Conservation (phyloP, 768 basidiomycete genomes). For the Lentinula sp. region DNA sequence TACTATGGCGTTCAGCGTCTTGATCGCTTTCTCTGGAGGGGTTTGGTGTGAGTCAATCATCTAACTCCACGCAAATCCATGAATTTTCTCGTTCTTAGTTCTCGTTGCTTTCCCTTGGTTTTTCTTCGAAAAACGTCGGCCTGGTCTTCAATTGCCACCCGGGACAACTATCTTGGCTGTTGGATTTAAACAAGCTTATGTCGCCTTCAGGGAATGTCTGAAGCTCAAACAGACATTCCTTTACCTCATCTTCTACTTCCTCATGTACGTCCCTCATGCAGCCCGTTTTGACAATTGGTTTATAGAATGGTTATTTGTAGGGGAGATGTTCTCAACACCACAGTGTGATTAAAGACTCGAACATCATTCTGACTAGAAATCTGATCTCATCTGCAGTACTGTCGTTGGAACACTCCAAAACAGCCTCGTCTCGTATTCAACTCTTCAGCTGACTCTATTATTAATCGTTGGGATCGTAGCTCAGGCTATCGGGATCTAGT, state of each 20-base stretch:
- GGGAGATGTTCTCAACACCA: conserved; percentile 73
- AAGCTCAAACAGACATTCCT: conserved; percentile 68
- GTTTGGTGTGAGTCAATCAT: conserved; percentile 51
- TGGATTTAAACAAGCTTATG: conserved; percentile 62
- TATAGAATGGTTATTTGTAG: conserved; percentile 21
- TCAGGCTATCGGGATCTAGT: conserved; percentile 69
- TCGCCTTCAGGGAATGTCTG: conserved; percentile 58
- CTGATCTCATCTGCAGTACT: conserved; percentile 34
- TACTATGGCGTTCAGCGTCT: conserved; percentile 65
- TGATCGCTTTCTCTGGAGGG: conserved; percentile 78
- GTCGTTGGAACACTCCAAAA: conserved; percentile 69
- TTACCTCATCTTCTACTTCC: conserved; percentile 70
- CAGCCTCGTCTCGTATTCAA: conserved; percentile 68
- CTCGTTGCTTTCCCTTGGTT: conserved; percentile 72
- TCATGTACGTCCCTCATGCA: conserved; percentile 43
- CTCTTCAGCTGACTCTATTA: conserved; percentile 60
- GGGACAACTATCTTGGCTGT: conserved; percentile 52
- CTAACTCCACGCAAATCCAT: too few species aligned
- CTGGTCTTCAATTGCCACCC: conserved; percentile 54
- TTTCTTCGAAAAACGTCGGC: conserved; percentile 57
- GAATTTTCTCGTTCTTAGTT: conserved; percentile 28
- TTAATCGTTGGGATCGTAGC: conserved; percentile 60
- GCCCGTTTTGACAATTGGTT: not conserved
- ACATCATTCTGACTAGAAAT: conserved; percentile 1
- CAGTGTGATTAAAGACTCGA: conserved; percentile 41